These are phyloP conservation scores for Picea glauca DNA, from an alignment of 75 land plant species.

Conservation along the genomic window DNA sequence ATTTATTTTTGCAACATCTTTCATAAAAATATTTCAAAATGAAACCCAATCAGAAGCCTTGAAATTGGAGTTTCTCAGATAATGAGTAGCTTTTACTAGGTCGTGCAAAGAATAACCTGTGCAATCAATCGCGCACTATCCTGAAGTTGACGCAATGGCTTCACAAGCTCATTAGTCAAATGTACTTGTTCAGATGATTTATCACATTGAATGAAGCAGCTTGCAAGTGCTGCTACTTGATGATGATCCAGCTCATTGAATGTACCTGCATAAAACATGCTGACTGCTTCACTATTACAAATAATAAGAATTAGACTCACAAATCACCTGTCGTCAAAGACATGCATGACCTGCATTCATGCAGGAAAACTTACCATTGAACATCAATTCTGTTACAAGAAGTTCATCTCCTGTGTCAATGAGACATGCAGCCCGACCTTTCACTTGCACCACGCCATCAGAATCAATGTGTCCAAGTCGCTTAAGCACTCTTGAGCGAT, in stretches of 20 bases:
- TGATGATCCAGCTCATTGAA: constrained; percentile 97
- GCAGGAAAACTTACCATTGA: constrained; percentile 55
- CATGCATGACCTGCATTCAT: background rate
- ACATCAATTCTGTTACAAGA: constrained; percentile 94
- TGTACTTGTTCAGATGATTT: constrained; percentile 85
- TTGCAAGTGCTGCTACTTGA: constrained; percentile 90
- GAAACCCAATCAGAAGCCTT: background rate
- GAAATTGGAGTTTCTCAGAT: background rate
- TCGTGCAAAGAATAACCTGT: constrained; percentile 45
- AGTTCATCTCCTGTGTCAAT: constrained; percentile 99
- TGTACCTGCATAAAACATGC: constrained; percentile 44
- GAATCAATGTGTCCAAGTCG: constrained; percentile 92
- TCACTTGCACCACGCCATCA: constrained; percentile 91
- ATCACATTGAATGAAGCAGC: constrained; percentile 92
- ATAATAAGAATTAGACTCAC: background rate
- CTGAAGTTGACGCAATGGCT: constrained; percentile 85
- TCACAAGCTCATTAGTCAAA: constrained; percentile 79
- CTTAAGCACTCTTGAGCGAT: constrained; percentile 89
- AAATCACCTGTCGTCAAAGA: background rate
- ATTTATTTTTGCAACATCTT: background rate
- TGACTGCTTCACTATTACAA: background rate
- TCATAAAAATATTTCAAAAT: constrained; percentile 7
- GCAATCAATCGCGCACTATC: constrained; percentile 91
- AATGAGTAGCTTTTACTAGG: background rate
- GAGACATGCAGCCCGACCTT: constrained; percentile 96